Evolutionary conservation across 495 filamentous ascomycete genomes (phyloP), one percentile per base, ranked within the genome.

Genomic region (Daldinia decipiens): DNA sequence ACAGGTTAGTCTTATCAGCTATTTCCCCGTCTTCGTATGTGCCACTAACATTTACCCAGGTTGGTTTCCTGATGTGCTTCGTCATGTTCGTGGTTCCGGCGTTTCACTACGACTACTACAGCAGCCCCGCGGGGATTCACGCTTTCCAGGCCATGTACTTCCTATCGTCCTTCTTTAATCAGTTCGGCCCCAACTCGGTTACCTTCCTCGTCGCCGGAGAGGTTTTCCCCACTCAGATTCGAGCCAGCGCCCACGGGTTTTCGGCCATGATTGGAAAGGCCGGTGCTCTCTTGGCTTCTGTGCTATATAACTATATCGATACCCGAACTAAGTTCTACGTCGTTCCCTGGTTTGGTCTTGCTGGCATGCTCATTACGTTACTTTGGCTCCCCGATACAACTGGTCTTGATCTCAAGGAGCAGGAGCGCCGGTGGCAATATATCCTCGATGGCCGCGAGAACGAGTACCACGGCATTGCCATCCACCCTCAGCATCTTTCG

Each of bases 121-220:
- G 83, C 13, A 77, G 75, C 12, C 81, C 83, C 0, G 81, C 80
- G 15, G 85, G 91, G 72, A 89, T 96, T 82, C 85, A 90, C 65
- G 81, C 83, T 0, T 97, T 97, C 90, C 93, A 95, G 80, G 87
- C 93, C 67, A 95, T 97, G 91, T 91, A 97, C 85, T 97, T 94
- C 84, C 78, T 95, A 53, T 92, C 91, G 51, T 93, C 90, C 40
- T 97, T 97, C 85, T 97, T 97, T 89, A 96, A 95, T 84, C 94
- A 97, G 79, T 97, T 97, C 74, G 93, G 94, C 7, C 93, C 94
- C 79, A 97, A 97, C 85, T 88, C 87, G 59, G 92, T 96, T 61
- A 94, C 93, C 56, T 97, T 97, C 90, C 84, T 97, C 63, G 92
- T 95, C 21, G 93, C 94, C 29, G 94, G 92, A 29, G 94, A 97